These are phyloP conservation scores for Casuarina equisetifolia DNA, from an alignment of 306 rosid genomes.

Conservation along the genomic window DNA sequence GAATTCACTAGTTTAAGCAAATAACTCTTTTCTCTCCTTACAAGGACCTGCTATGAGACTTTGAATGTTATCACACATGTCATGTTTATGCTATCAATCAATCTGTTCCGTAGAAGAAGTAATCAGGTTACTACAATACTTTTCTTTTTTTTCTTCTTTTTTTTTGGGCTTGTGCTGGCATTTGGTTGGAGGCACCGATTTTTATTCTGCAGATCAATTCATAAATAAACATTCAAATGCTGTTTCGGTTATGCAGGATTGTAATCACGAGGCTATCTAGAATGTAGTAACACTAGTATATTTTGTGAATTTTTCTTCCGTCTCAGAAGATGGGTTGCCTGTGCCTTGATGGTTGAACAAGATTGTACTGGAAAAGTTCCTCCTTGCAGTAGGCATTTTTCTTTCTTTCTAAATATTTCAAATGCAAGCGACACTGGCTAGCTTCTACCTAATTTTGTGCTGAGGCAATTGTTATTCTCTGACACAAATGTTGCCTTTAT, in stretches of 20 bases:
- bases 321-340: not conserved
- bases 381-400: not conserved
- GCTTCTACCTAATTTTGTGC: not conserved
- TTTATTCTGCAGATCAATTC: not conserved
- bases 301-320: not conserved
- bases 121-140: not conserved
- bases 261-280: not conserved
- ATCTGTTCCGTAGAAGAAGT: not conserved
- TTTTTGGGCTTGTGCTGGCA: not conserved
- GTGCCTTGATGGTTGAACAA: not conserved
- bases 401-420: not conserved
- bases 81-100: not conserved
- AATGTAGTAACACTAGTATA: not conserved
- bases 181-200: not conserved
- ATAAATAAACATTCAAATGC: not conserved
- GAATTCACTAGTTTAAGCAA: not conserved
- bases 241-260: not conserved
- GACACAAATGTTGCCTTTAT: constrained; percentile 18
- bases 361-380: not conserved
- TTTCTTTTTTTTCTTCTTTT: too few species aligned
- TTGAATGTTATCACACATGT: not conserved
- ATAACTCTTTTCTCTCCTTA: not conserved
- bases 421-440: not conserved
- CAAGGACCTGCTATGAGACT: not conserved
- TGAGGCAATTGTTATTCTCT: constrained; percentile 14